Conservation (phyloP, 202 grass and related monocot genomes). For the Dendrocalamus latiflorus region DNA sequence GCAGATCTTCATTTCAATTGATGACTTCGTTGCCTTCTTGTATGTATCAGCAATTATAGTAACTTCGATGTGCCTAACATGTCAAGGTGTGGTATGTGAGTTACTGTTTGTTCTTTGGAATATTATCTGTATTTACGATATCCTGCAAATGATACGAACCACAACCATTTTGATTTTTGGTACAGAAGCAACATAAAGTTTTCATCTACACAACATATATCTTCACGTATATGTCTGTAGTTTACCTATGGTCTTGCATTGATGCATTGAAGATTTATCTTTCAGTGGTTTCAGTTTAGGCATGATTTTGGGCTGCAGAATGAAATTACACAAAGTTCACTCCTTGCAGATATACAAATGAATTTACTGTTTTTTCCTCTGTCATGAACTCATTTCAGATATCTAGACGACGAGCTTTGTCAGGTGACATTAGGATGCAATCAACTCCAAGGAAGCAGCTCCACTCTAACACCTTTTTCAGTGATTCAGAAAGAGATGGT, state of each 20-base stretch:
- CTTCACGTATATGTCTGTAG: not conserved
- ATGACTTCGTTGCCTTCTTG: not conserved
- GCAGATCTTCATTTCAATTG: not conserved
- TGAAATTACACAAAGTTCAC: not conserved
- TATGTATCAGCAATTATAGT: not conserved
- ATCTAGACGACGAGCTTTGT: conserved; percentile 23
- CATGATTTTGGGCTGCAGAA: not conserved
- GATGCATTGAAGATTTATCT: not conserved
- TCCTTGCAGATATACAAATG: not conserved
- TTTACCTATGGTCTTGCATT: not conserved
- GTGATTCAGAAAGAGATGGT: conserved; percentile 30
- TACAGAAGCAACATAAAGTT: not conserved
- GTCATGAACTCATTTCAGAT: conserved; percentile 18
- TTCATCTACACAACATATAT: not conserved
- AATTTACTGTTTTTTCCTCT: not conserved
- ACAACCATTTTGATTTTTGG: not conserved
- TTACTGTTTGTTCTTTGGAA: not conserved
- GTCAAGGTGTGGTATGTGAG: not conserved
- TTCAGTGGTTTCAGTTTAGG: not conserved
- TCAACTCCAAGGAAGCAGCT: conserved; percentile 50
- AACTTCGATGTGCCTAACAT: not conserved
- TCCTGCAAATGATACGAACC: not conserved
- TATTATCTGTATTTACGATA: not conserved
- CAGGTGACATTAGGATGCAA: conserved; percentile 7
- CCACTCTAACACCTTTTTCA: conserved; percentile 9